Conservation (phyloP, 345 rosid genomes). For the Citrus inodora region DNA sequence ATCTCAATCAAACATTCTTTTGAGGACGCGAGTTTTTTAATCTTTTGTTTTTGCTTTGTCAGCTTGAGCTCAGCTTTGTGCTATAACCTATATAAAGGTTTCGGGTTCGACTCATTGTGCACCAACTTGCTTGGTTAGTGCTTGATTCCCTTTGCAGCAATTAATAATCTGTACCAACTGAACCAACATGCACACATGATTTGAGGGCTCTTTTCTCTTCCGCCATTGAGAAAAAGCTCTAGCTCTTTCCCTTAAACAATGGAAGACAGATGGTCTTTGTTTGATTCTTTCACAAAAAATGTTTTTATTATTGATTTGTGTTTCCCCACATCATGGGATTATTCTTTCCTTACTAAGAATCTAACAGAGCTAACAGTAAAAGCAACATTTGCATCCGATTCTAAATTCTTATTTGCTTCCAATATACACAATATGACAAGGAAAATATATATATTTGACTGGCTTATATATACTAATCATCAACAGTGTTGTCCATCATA, state of each 20-base stretch:
- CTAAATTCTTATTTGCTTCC: conserved; percentile 8
- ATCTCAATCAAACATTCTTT: too few species aligned
- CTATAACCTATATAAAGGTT: neutral
- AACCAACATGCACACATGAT: conserved; percentile 11
- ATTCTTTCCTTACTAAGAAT: conserved; percentile 23
- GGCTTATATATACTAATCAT: conserved; percentile 1
- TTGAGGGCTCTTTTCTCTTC: conserved; percentile 23
- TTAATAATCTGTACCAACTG: neutral
- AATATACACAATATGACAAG: conserved; percentile 10
- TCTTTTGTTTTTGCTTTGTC: neutral
- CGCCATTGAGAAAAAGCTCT: conserved; percentile 22
- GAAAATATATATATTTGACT: neutral
- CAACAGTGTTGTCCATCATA: conserved; percentile 17
- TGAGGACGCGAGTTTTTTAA: neutral
- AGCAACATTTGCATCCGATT: conserved; percentile 8
- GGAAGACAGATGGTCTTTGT: conserved; percentile 17
- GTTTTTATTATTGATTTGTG: neutral
- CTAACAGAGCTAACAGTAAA: conserved; percentile 14
- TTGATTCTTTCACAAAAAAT: conserved; percentile 4
- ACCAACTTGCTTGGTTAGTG: conserved; percentile 30
- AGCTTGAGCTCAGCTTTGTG: neutral
- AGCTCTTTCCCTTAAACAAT: conserved; percentile 10
- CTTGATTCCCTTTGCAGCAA: conserved; percentile 9
- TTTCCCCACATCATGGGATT: conserved; percentile 17
- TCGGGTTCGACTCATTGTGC: too few species aligned